A percentile compares a stretch with the other conserved stretches of the same genome.
Conservation (phyloP, 441 rosid species). For the Codiaeum variegatum region DNA sequence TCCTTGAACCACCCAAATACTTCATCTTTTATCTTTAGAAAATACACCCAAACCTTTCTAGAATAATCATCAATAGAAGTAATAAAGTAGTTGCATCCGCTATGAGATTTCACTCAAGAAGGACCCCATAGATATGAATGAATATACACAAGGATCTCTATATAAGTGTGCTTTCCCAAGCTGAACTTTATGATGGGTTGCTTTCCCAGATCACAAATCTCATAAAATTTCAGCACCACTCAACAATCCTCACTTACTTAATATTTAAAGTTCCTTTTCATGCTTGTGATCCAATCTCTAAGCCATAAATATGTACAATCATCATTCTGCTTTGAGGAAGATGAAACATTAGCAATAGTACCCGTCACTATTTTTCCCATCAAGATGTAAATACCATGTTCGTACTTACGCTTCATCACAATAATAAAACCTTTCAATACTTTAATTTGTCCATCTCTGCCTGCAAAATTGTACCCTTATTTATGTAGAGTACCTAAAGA, state of each 20-base stretch:
- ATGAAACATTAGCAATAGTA: neutral
- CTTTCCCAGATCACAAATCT: neutral
- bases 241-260: no score
- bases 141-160: neutral
- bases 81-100: no score
- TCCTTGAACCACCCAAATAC: no score
- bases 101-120: no score
- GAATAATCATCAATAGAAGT: no score
- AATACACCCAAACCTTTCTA: no score
- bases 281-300: neutral
- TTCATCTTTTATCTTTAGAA: no score
- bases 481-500: neutral
- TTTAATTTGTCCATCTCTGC: neutral
- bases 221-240: no score
- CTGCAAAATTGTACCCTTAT: neutral
- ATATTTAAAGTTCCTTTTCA: neutral
- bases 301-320: neutral
- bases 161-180: neutral
- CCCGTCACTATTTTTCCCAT: neutral
- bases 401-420: neutral
- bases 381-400: slow-evolving; percentile 1
- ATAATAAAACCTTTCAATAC: neutral
- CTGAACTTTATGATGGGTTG: neutral
- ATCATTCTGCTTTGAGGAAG: neutral
- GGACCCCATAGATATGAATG: neutral